phyloP scores from a whole-genome alignment of 2,329 filamentous ascomycete species.

The Hymenoscyphus occultus region DNA sequence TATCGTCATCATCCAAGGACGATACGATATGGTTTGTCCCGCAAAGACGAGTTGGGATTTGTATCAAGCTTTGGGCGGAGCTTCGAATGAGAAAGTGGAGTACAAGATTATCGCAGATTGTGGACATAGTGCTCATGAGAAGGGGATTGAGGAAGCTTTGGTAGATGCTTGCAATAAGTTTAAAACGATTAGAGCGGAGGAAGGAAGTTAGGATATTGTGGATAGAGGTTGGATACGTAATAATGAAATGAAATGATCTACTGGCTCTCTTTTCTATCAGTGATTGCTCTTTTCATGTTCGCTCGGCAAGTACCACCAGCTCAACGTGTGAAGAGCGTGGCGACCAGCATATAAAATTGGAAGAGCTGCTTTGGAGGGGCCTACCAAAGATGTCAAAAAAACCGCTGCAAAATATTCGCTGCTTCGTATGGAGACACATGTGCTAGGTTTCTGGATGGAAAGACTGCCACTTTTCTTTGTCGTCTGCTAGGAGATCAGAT shows the following conservation, averaged over 20 bases:
- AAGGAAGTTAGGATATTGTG: background rate
- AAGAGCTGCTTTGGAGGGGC: no score
- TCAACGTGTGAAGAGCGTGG: no score
- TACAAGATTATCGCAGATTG: conserved; percentile 30
- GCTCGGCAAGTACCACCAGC: no score
- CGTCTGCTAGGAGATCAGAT: no score
- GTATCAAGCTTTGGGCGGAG: conserved; percentile 39
- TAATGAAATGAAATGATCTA: background rate
- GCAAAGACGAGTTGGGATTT: conserved; percentile 43
- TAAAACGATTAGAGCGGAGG: conserved; percentile 19
- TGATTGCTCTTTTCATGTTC: no score
- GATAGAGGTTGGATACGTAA: background rate
- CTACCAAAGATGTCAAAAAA: no score
- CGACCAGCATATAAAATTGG: no score
- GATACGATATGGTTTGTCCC: conserved; percentile 47
- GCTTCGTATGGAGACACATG: no score
- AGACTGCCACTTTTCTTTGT: no score
- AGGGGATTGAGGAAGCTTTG: conserved; percentile 27
- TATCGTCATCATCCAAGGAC: conserved; percentile 43
- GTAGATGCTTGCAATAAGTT: conserved; percentile 34
- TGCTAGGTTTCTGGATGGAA: no score
- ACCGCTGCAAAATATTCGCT: no score
- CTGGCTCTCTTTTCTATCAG: no score
- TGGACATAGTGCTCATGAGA: conserved; percentile 35
- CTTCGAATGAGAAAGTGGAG: conserved; percentile 29